These are phyloP conservation scores for Coniferiporia weirii DNA, from an alignment of 1,284 basidiomycete genomes.

Conservation along the genomic window DNA sequence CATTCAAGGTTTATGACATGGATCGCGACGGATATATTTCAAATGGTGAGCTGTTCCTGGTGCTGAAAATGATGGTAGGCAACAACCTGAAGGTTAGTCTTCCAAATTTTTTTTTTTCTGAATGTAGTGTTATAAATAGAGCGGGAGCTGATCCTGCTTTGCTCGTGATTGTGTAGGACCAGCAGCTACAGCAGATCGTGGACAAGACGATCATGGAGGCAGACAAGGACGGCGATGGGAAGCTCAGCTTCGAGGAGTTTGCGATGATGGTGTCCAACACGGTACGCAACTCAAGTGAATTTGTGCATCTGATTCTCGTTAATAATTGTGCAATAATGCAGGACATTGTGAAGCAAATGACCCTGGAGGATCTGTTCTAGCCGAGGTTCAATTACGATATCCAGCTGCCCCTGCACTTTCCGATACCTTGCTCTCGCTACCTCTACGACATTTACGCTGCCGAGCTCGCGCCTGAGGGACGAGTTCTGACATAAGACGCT, in stretches of 20 bases:
- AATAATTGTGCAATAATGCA: conserved; percentile 24
- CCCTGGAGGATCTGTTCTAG: conserved; percentile 87
- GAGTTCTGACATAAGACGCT: too few relatives aligned
- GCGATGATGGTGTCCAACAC: conserved; percentile 96
- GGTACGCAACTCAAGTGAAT: conserved; percentile 38
- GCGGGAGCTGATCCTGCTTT: not conserved
- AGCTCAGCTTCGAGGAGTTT: conserved; percentile 96
- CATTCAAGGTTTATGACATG: conserved; percentile 99
- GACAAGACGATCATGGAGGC: conserved; percentile 99
- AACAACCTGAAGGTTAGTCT: conserved; percentile 85
- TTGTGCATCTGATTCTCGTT: not conserved
- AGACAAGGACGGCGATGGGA: conserved; percentile 96
- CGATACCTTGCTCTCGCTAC: too few relatives aligned
- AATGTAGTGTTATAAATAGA: not conserved
- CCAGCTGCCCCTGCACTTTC: conserved; percentile 6
- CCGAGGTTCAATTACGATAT: conserved; percentile 1
- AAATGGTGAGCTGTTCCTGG: conserved; percentile 98
- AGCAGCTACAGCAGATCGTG: conserved; percentile 98
- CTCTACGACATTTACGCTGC: too few relatives aligned
- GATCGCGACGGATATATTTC: conserved; percentile 96
- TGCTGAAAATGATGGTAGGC: conserved; percentile 99
- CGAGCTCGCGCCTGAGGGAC: too few relatives aligned
- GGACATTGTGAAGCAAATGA: conserved; percentile 99
- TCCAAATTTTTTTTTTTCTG: conserved; percentile 13
- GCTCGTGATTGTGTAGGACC: conserved; percentile 55